Evolutionary conservation across 371 early-diverging fungal species (phyloP), one percentile per base, ranked within the genome.

Genomic region (Basidiobolus meristosporus): DNA sequence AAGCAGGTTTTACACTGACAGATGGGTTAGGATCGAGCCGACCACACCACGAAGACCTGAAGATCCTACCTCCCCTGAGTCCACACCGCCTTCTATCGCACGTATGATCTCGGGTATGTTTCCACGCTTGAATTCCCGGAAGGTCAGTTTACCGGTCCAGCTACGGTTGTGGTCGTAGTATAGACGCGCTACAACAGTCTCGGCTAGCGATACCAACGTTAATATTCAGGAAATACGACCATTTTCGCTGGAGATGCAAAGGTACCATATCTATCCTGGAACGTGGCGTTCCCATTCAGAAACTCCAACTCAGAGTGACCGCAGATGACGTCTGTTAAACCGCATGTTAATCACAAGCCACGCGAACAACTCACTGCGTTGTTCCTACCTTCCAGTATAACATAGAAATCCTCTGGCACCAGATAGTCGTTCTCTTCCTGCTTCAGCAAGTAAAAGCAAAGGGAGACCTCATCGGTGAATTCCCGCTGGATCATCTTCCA

Each of bases 131-230:
- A 89, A 81, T 51, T 92, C 82, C 20, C 57, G 28, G 22, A 84
- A 51, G 3, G 65, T 67, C 73, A 92, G 76, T 41, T 60, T 60
- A 7, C 84, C 76, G 41, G 62, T 66, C 44, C 69, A 67, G 39
- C 70, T 59, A 19, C 73, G 65, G 20, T 70, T 70, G 36, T 72
- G 70, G 7, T 60, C 62, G 50, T 82, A 90, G 47, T 77, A 90
- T 31, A 90, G 65, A 10, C 89, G 68, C 39, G 81, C 73, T 23
- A 82, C 72, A n/a, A 92, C 90, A 7, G 91, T 90, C 50, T 65
- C 63, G 38, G 63, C 62, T 63, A 22, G 31, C 11, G 20, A 35
- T 22, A 21, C 28, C 16, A 12, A n/a, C n/a, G n/a, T n/a, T n/a
- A 21, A 14, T 0, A 21, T 18, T 9, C 1, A 43, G 42, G 2